Conservation (phyloP, 257 asterid genomes). For the Cordia subcordata region DNA sequence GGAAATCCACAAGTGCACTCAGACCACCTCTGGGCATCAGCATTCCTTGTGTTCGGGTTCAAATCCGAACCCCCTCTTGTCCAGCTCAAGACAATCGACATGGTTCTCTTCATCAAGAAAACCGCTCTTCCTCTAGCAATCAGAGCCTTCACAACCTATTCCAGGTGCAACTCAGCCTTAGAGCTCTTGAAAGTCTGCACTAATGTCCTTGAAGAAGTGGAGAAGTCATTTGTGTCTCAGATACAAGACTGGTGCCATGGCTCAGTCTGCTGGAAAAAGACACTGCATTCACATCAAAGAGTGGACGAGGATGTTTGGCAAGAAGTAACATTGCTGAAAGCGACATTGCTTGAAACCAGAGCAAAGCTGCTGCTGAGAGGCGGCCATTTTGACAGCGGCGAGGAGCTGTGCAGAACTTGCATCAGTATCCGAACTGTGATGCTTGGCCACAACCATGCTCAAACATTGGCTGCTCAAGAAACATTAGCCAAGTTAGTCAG, state of each 20-base stretch:
- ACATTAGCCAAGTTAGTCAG: conserved; percentile 76
- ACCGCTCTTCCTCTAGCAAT: conserved; percentile 74
- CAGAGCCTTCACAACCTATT: conserved; percentile 51
- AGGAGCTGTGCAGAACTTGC: conserved; percentile 74
- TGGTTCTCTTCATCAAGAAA: conserved; percentile 55
- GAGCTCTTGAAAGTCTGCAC: conserved; percentile 90
- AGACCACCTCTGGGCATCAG: conserved; percentile 82
- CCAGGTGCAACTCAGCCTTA: conserved; percentile 72
- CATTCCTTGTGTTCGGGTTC: conserved; percentile 79
- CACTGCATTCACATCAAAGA: conserved; percentile 46
- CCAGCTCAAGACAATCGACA: conserved; percentile 69
- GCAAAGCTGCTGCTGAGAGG: conserved; percentile 74
- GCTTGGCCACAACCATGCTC: conserved; percentile 79
- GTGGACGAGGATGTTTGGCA: conserved; percentile 89
- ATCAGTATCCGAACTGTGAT: conserved; percentile 81
- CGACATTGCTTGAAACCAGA: conserved; percentile 60
- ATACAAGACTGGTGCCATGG: conserved; percentile 81
- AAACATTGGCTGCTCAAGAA: conserved; percentile 82
- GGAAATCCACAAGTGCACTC: conserved; percentile 38
- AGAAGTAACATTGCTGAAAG: conserved; percentile 71
- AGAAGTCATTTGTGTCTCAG: conserved; percentile 71
- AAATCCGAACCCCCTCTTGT: conserved; percentile 70
- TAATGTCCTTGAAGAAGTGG: conserved; percentile 78
- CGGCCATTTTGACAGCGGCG: conserved; percentile 69
- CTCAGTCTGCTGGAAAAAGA: conserved; percentile 79